These are phyloP conservation scores for Microcos paniculata DNA, from an alignment of 345 rosid genomes.

Conservation along the genomic window DNA sequence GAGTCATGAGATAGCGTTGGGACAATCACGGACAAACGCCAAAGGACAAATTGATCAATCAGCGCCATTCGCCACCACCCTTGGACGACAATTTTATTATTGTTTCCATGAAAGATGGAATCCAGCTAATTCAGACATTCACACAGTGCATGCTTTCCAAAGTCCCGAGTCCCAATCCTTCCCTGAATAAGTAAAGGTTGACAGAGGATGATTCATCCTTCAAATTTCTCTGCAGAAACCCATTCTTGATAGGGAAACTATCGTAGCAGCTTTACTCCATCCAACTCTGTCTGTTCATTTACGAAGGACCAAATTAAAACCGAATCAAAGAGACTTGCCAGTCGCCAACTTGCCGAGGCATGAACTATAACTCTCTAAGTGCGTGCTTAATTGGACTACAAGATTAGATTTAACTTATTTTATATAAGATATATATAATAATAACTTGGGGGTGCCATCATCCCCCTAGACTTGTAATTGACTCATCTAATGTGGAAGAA, in stretches of 20 bases:
- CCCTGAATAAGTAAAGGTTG: neutral
- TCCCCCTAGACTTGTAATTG: neutral
- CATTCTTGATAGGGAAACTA: neutral
- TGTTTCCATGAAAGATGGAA: neutral
- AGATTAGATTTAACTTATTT: too few species aligned
- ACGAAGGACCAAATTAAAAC: neutral
- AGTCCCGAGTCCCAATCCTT: too few species aligned
- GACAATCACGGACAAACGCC: neutral
- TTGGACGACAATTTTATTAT: neutral
- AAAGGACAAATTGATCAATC: neutral
- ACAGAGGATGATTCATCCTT: neutral
- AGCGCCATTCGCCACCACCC: neutral
- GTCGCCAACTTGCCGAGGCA: neutral
- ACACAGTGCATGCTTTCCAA: neutral
- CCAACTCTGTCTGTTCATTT: neutral
- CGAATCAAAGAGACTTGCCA: neutral
- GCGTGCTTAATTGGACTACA: neutral
- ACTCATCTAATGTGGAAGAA: neutral
- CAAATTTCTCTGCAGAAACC: neutral
- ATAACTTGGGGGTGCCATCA: neutral
- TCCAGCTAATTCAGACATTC: neutral
- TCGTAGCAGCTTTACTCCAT: neutral
- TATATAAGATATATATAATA: neutral
- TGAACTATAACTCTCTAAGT: neutral
- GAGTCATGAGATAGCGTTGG: slow-evolving; percentile 1